Percentiles rank a stretch among this genome's conserved stretches.
These are phyloP conservation scores for Colletotrichum sp. DNA, from an alignment of 2,329 filamentous ascomycete species.

Conservation along the genomic window DNA sequence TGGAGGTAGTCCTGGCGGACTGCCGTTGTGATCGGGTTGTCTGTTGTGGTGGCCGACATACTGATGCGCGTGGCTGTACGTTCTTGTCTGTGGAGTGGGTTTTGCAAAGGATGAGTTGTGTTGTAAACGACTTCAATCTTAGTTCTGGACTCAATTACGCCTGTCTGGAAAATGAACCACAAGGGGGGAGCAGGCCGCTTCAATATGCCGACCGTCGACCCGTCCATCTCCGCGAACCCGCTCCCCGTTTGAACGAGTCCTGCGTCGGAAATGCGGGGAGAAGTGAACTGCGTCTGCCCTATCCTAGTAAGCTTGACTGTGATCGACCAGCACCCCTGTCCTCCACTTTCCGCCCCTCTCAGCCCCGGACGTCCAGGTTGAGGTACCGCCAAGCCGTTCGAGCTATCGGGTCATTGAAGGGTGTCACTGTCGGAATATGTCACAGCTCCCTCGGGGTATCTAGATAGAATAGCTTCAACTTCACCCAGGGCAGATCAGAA, in stretches of 20 bases:
- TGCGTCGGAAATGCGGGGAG: conserved; percentile 8
- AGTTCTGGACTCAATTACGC: not conserved
- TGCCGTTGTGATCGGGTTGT: conserved; percentile 2
- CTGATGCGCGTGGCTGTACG: not conserved
- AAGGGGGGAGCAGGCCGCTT: not conserved
- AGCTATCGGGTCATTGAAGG: not conserved
- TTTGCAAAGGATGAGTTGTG: not conserved
- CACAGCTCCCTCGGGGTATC: not conserved
- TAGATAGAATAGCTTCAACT: not conserved
- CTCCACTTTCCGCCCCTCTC: conserved; percentile 16
- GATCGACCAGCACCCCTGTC: not conserved
- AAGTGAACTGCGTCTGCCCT: not conserved
- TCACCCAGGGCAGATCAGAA: not conserved
- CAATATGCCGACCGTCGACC: conserved; percentile 14
- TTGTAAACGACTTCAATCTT: not conserved
- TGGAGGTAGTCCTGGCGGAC: conserved; percentile 10
- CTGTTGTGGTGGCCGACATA: conserved; percentile 12
- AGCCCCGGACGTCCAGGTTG: not conserved
- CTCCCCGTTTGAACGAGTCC: not conserved
- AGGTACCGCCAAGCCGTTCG: not conserved
- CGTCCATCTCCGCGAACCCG: not conserved
- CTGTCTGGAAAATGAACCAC: not conserved
- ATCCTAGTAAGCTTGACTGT: not conserved
- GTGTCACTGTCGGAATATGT: not conserved
- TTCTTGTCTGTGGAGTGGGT: not conserved